Conservation (phyloP, 257 asterid species). For the Solanum bulbocastanum region DNA sequence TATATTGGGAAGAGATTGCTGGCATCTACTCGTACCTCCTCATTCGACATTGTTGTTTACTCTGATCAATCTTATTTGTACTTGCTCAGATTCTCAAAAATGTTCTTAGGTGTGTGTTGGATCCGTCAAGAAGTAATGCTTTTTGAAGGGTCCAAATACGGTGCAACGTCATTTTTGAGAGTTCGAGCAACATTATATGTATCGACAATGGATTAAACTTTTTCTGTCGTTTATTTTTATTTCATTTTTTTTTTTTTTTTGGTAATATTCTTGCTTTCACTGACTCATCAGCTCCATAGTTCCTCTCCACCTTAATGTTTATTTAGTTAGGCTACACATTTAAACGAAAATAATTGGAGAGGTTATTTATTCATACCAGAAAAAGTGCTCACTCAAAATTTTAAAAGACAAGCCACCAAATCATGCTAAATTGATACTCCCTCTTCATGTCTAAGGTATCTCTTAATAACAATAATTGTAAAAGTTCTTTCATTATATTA, state of each 20-base stretch:
- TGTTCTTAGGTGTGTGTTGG: background rate
- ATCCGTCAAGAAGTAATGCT: background rate
- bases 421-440: background rate
- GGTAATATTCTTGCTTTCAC: background rate
- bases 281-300: background rate
- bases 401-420: background rate
- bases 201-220: background rate
- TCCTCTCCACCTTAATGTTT: background rate
- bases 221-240: background rate
- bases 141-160: background rate
- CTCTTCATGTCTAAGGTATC: background rate
- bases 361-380: background rate
- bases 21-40: background rate
- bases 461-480: background rate
- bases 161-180: background rate
- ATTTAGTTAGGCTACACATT: no score
- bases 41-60: background rate
- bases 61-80: background rate
- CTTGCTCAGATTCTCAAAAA: background rate
- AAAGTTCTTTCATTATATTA: background rate
- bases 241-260: background rate
- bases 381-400: background rate
- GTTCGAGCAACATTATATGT: background rate
- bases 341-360: background rate
- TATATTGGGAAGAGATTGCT: background rate